Base-by-base conservation (phyloP, 2,329 filamentous ascomycete species). In the Hymenoscyphus linearis region DNA sequence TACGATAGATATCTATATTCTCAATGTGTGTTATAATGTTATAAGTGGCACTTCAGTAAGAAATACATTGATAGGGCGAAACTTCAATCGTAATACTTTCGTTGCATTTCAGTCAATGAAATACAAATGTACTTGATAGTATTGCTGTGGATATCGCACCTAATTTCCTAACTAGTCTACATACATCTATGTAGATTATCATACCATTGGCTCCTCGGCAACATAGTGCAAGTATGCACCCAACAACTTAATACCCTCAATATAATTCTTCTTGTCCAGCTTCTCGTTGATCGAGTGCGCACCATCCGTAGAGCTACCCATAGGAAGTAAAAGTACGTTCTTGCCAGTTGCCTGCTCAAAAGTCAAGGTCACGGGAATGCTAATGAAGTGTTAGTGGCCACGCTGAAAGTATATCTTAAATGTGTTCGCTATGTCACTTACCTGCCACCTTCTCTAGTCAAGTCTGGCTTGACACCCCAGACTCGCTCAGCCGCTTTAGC, bases 281-380 rank as follows among this genome's bases (percentile, higher is more conserved):
- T 96, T 97, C 85, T 98, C 95, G 76, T 99, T 99, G 77, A 97
- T 96, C 36, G 91, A 96, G 79, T 99, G 95, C 7, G 95, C 95
- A 50, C 90, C 93, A 75, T 98, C 95, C 1, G 93, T 99, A 52
- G 90, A 96, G 80, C 90, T 96, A 53, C 95, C 95, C 95, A 99
- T 98, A 35, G 95, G 95, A 68, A 99, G 78, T 67, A 99, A 80
- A 61, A 99, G 80, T 50, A 98, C 93, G 73, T 98, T 99, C 87
- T 99, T 99, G 72, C 93, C 92, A 6, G 93, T 96, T 18, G 95
- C 93, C 79, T 97, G 87, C 80, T 99, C 95, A 74, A 99, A 99
- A 1, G 92, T 98, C 71, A 99, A 79, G 7, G 95, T 99, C 58
- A 99, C 91, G 3, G 95, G 95, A 70, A 99, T 99, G 77, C 91